These are phyloP conservation scores for Alternaria sp. DNA, from an alignment of 2,329 filamentous ascomycete species.

Conservation along the genomic window DNA sequence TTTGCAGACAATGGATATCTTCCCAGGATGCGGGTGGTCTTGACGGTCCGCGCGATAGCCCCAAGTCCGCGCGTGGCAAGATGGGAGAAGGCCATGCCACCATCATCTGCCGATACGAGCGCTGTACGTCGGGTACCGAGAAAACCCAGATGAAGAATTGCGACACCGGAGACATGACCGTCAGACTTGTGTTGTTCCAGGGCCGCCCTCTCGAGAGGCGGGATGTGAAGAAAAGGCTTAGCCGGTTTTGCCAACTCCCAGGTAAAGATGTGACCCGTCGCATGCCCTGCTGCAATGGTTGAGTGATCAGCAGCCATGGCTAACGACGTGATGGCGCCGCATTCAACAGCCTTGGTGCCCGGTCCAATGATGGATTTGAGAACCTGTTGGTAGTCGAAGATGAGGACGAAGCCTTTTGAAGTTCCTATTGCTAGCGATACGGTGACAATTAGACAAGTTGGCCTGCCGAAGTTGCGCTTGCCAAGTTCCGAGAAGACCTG, in stretches of 20 bases:
- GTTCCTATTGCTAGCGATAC: conserved; percentile 90
- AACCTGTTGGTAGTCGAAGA: conserved; percentile 98
- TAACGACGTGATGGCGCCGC: conserved; percentile 83
- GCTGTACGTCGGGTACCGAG: conserved; percentile 92
- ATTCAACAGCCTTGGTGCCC: conserved; percentile 93
- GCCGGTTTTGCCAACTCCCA: conserved; percentile 90
- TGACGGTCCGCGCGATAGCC: conserved; percentile 82
- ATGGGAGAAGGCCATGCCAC: conserved; percentile 98
- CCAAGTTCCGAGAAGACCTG: conserved; percentile 93
- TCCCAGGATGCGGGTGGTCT: conserved; percentile 88
- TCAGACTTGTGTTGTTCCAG: conserved; percentile 73
- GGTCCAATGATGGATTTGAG: conserved; percentile 92
- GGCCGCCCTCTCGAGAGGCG: conserved; percentile 73
- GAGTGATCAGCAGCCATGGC: conserved; percentile 94
- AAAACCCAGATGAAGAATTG: conserved; percentile 92
- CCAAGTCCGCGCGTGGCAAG: conserved; percentile 91
- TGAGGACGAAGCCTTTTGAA: conserved; percentile 89
- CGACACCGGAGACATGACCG: conserved; percentile 80
- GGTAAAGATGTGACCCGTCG: conserved; percentile 90
- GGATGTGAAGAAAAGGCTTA: conserved; percentile 86
- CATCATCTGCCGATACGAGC: conserved; percentile 91
- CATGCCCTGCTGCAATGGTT: conserved; percentile 89
- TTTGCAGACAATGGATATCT: conserved; percentile 79
- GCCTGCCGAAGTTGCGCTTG: conserved; percentile 88
- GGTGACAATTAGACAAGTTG: conserved; percentile 88